Percentiles rank a stretch among this genome's conserved stretches.
Evolutionary conservation across 176 grass and related monocot species (phyloP).

Genomic region (Olyra latifolia): DNA sequence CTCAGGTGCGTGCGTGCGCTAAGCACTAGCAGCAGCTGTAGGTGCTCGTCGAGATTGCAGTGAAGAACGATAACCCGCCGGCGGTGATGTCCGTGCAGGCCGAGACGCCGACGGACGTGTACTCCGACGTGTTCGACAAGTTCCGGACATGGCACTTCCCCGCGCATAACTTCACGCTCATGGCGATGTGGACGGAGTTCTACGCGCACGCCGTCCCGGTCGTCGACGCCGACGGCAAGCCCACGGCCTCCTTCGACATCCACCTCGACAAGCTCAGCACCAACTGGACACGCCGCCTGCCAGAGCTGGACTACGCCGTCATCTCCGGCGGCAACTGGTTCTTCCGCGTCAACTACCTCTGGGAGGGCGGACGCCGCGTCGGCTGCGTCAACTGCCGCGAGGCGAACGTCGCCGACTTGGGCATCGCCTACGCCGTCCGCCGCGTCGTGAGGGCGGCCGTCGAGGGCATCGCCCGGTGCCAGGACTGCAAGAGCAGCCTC

Average conservation of each 20-base stretch:
- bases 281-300: constrained; percentile 45
- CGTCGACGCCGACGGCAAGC: constrained; percentile 22
- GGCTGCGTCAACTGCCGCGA: constrained; percentile 54
- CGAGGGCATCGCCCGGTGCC: constrained; percentile 35
- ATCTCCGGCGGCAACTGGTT: constrained; percentile 78
- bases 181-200: constrained; percentile 57
- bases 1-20: constrained; percentile 21
- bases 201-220: constrained; percentile 38
- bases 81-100: constrained; percentile 23
- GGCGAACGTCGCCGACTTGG: constrained; percentile 6
- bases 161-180: not conserved
- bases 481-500: constrained; percentile 27
- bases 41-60: too few species aligned
- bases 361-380: constrained; percentile 36
- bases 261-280: constrained; percentile 61
- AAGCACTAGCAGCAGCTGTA: not conserved
- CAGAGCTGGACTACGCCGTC: constrained; percentile 49
- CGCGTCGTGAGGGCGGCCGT: constrained; percentile 45
- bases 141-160: constrained; percentile 62
- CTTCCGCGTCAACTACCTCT: constrained; percentile 55
- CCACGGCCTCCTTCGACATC: constrained; percentile 50
- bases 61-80: too few species aligned
- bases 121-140: constrained; percentile 37
- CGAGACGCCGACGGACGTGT: constrained; percentile 42
- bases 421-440: constrained; percentile 36